Evolutionary conservation across 768 basidiomycete species (phyloP).

Genomic region (Pleurotus djamor): DNA sequence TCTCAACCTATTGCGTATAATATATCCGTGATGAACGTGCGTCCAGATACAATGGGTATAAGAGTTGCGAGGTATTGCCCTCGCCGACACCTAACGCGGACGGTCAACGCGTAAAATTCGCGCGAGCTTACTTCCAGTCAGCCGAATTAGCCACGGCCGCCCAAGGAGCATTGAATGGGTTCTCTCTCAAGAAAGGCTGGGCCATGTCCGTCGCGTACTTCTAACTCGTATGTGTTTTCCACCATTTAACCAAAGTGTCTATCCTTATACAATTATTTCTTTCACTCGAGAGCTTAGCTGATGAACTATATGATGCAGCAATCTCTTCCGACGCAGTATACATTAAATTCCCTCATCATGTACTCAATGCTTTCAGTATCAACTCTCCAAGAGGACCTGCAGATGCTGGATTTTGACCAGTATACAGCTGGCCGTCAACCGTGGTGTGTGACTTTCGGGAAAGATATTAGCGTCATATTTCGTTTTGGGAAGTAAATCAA

Average conservation of each 20-base stretch:
- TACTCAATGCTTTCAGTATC: slow-evolving; percentile 49
- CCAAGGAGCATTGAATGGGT: slow-evolving; percentile 82
- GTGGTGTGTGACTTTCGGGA: slow-evolving; percentile 45
- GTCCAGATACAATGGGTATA: slow-evolving; percentile 81
- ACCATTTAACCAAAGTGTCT: too few relatives aligned
- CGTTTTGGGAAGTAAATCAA: too few relatives aligned
- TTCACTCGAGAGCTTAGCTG: too few relatives aligned
- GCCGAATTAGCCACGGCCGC: slow-evolving; percentile 74
- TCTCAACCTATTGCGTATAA: slow-evolving; percentile 5
- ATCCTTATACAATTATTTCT: too few relatives aligned
- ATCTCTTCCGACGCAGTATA: too few relatives aligned
- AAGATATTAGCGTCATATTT: background rate
- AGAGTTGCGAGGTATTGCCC: slow-evolving; percentile 64
- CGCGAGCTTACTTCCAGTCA: slow-evolving; percentile 76
- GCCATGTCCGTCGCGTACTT: slow-evolving; percentile 72
- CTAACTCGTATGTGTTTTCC: background rate
- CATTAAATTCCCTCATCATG: background rate
- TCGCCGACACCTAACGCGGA: slow-evolving; percentile 67
- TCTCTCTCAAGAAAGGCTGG: slow-evolving; percentile 85
- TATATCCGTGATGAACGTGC: background rate
- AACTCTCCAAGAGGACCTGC: slow-evolving; percentile 55
- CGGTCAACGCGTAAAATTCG: slow-evolving; percentile 73
- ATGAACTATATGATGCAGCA: too few relatives aligned
- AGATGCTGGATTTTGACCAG: slow-evolving; percentile 76
- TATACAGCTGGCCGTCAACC: slow-evolving; percentile 56